Percentiles rank a stretch among this genome's conserved stretches.
Evolutionary conservation across 106 monocot species (phyloP).

Genomic region (Chionographis japonica): DNA sequence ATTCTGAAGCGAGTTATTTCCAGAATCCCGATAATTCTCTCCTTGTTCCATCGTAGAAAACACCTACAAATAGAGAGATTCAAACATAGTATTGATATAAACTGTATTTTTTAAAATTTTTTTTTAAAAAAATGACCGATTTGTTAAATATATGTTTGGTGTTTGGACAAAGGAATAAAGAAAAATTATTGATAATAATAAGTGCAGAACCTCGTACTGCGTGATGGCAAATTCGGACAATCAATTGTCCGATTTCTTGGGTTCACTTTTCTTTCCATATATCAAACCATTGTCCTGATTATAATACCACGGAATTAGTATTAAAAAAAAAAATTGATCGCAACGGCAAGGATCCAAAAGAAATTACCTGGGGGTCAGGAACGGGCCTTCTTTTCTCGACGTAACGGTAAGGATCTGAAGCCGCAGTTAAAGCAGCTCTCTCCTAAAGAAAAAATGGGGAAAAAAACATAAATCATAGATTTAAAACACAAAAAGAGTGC

Average conservation of each 20-base stretch:
- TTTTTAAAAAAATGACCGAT: too few species aligned
- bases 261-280: slow-evolving; percentile 64
- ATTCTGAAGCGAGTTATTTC: too few species aligned
- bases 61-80: too few species aligned
- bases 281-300: slow-evolving; percentile 72
- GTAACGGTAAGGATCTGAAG: slow-evolving; percentile 68
- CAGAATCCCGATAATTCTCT: too few species aligned
- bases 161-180: too few species aligned
- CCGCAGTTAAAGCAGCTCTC: slow-evolving; percentile 71
- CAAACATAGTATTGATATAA: too few species aligned
- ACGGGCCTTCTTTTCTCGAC: slow-evolving; percentile 87
- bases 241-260: slow-evolving; percentile 32
- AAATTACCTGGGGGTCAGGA: slow-evolving; percentile 88
- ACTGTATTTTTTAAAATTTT: too few species aligned
- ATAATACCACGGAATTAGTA: background rate
- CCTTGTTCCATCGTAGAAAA: too few species aligned
- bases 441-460: slow-evolving; percentile 37
- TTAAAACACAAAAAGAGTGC: background rate
- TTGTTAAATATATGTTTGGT: too few species aligned
- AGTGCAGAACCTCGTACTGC: too few species aligned
- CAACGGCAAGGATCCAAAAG: background rate
- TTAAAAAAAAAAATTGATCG: background rate
- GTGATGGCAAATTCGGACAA: background rate
- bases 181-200: too few species aligned
- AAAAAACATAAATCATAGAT: background rate